Base-by-base conservation (phyloP, 371 early-diverging fungal genomes). In the Pancytospora philotis region DNA sequence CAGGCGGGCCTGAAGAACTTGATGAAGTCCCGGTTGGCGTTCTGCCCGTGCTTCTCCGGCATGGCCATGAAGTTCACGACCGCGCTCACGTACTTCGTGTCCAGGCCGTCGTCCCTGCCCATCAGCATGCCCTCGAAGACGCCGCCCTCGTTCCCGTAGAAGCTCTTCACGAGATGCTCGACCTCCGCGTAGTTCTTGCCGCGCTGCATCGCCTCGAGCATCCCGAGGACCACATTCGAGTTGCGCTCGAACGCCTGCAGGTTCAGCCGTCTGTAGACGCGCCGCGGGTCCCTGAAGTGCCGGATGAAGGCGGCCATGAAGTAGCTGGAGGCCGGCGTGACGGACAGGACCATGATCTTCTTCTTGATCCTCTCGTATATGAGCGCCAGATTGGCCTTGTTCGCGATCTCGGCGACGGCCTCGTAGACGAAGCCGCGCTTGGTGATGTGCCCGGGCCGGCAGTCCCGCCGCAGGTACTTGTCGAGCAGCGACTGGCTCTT, bases 341-440 rank as follows among this genome's bases (percentile, higher is more conserved):
- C 56, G n/a, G 61, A 65, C 1, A 76, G 39, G 2, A 71, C 71
- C n/a, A 41, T 38, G 30, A 68, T 38, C 6, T 48, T 38, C n/a
- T 49, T 34, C 56, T 63, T 55, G 1, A 79, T 66, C 16, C 22
- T 52, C 22, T 62, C 13, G 62, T 61, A 79, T 16, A 79, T 66
- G 10, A 45, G 35, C 35, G 52, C 22, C 34, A 66, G 49, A 10
- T 73, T 51, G 36, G 61, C 68, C 36, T 35, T 39, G 28, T 57
- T 61, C 19, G 63, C 13, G 1, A 74, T 13, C 22, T 38, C 22
- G 35, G 69, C 60, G 49, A 73, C 57, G 61, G 64, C 68, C 66
- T 79, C 76, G 70, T 72, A 79, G 38, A 79, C 48, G 53, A 62
- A 76, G 28, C 62, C 39, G 36, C 48, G 53, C 30, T 66, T 67